Percentiles rank a stretch among this genome's conserved stretches.
phyloP scores from a whole-genome alignment of 441 rosid species.

The Adansonia rubrostipa region DNA sequence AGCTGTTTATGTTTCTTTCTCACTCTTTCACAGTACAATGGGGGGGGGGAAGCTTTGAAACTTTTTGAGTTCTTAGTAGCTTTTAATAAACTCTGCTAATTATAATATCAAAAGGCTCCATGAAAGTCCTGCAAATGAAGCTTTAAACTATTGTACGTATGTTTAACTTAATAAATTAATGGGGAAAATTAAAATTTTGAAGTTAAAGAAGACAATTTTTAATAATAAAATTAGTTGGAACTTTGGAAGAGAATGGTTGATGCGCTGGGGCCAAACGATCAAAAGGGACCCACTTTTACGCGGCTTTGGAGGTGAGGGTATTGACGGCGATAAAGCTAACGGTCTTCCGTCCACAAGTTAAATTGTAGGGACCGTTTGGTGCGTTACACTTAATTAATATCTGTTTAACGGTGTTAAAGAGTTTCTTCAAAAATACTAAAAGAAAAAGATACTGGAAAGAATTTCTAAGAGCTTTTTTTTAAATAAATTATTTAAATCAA shows the following conservation, averaged over 20 bases:
- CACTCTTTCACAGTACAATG: neutral
- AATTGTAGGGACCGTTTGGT: conserved; percentile 11
- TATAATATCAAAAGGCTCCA: conserved; percentile 25
- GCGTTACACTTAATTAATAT: conserved; percentile 6
- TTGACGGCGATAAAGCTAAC: conserved; percentile 37
- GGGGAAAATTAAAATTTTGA: neutral
- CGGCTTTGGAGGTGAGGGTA: conserved; percentile 42
- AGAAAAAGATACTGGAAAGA: neutral
- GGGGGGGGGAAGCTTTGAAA: neutral
- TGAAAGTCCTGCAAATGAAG: conserved; percentile 26
- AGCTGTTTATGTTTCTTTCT: conserved; percentile 25
- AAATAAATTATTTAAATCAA: neutral
- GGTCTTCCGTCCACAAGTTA: neutral
- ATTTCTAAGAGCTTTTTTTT: neutral
- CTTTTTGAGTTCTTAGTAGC: neutral
- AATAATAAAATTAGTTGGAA: neutral
- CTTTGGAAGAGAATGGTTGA: conserved; percentile 14
- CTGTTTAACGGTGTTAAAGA: neutral
- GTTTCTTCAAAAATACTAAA: too few species aligned
- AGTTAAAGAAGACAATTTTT: neutral
- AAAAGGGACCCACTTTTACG: conserved; percentile 51
- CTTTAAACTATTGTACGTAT: neutral
- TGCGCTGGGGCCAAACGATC: conserved; percentile 35
- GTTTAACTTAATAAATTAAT: neutral
- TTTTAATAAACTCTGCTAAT: conserved; percentile 13